Percentiles rank a stretch among this genome's conserved stretches.
phyloP scores from a whole-genome alignment of 495 filamentous ascomycete species.

The Tuber melanosporum region DNA sequence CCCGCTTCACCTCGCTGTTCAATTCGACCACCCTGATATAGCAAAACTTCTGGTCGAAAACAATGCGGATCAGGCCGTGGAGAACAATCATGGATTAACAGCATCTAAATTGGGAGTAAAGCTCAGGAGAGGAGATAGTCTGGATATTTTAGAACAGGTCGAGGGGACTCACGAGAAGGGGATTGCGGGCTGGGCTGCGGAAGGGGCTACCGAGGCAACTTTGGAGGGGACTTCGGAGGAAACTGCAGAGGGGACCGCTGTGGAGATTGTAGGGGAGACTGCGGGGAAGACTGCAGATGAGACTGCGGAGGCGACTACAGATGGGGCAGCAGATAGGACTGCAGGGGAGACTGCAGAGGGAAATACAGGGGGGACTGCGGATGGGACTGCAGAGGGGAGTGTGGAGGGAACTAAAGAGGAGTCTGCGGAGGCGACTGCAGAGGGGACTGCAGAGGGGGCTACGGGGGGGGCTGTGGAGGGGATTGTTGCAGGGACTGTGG shows the following conservation, averaged over 20 bases:
- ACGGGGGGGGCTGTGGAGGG: too few relatives aligned
- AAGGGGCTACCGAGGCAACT: too few relatives aligned
- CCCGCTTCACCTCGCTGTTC: neutral
- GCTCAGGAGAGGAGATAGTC: conserved; percentile 60
- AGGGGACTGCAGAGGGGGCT: too few relatives aligned
- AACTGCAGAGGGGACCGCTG: too few relatives aligned
- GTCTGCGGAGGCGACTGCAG: too few relatives aligned
- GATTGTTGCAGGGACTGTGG: too few relatives aligned
- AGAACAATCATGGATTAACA: conserved; percentile 11
- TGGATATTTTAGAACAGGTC: conserved; percentile 44
- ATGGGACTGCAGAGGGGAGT: neutral
- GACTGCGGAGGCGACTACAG: neutral
- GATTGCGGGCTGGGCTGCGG: conserved; percentile 64
- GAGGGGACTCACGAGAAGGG: conserved; percentile 44
- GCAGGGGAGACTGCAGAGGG: too few relatives aligned
- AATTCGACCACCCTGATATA: neutral
- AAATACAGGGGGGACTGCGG: too few relatives aligned
- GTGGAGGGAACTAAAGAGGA: too few relatives aligned
- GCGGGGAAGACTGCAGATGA: neutral
- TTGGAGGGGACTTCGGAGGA: too few relatives aligned
- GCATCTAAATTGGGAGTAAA: conserved; percentile 58
- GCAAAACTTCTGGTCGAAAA: neutral
- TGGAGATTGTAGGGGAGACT: too few relatives aligned
- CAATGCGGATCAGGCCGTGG: neutral
- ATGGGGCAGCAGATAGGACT: too few relatives aligned